Conservation (phyloP, 768 basidiomycete genomes). For the Mycena alexandri region DNA sequence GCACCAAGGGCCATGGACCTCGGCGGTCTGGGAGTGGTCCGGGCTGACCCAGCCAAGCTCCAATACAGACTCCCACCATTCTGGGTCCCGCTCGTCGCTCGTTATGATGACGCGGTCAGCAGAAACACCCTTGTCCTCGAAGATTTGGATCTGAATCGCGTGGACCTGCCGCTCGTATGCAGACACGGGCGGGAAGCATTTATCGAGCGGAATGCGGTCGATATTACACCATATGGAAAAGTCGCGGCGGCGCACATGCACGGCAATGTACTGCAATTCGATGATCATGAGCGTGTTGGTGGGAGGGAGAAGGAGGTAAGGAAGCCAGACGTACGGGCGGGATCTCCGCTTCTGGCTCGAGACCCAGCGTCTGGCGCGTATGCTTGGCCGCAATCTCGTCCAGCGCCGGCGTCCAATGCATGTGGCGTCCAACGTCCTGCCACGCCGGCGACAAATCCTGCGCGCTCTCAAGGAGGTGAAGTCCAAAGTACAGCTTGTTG, state of each 20-base stretch:
- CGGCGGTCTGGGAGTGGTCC: conserved; percentile 48
- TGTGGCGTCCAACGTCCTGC: conserved; percentile 46
- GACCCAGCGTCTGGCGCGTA: conserved; percentile 41
- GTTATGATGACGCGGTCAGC: conserved; percentile 52
- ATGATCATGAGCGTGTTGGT: too few relatives aligned
- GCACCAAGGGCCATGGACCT: conserved; percentile 45
- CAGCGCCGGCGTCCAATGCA: conserved; percentile 44
- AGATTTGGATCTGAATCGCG: conserved; percentile 47
- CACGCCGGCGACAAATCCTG: conserved; percentile 46
- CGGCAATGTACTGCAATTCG: conserved; percentile 53
- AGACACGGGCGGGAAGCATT: conserved; percentile 49
- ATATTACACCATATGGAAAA: conserved; percentile 47
- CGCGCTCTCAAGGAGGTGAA: conserved; percentile 16
- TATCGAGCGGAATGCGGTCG: conserved; percentile 30
- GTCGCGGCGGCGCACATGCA: conserved; percentile 55
- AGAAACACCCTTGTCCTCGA: conserved; percentile 38
- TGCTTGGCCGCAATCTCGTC: conserved; percentile 41
- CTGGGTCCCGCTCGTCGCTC: conserved; percentile 53
- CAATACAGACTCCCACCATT: conserved; percentile 50
- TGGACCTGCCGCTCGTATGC: conserved; percentile 46
- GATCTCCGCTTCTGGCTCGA: conserved; percentile 36
- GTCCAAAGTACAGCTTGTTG: conserved; percentile 37
- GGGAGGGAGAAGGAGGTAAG: too few relatives aligned
- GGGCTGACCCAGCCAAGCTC: conserved; percentile 48
- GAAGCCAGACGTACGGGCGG: conserved; percentile 36